A percentile compares a stretch with the other conserved stretches of the same genome.
Conservation (phyloP, 352 stramenopile species). For the Globisporangium carolinianum region DNA sequence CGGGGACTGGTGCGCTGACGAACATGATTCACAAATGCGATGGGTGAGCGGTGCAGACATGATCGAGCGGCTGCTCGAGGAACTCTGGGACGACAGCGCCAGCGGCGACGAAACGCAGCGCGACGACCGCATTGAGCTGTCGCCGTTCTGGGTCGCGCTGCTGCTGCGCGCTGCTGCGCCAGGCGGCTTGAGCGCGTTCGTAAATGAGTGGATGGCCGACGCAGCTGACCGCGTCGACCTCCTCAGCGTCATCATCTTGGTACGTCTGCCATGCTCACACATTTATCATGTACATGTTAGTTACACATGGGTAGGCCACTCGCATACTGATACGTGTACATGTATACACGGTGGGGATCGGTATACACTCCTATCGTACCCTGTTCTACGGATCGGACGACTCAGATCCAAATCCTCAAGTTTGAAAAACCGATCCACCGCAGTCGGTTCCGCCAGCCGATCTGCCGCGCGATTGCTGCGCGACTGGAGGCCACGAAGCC, state of each 20-base stretch:
- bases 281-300: too few relatives aligned
- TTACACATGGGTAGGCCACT: too few relatives aligned
- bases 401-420: conserved; percentile 33
- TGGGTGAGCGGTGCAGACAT: conserved; percentile 16
- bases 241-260: conserved; percentile 44
- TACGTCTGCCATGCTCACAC: conserved; percentile 7
- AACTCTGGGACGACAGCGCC: conserved; percentile 20
- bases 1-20: neutral
- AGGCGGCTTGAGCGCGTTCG: conserved; percentile 19
- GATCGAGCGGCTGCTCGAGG: conserved; percentile 24
- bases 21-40: too few relatives aligned
- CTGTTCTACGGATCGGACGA: too few relatives aligned
- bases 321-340: too few relatives aligned
- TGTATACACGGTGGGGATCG: too few relatives aligned
- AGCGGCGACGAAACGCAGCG: neutral
- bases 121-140: conserved; percentile 19
- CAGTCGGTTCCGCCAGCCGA: conserved; percentile 39
- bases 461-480: conserved; percentile 22
- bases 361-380: too few relatives aligned
- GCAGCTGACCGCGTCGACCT: conserved; percentile 18
- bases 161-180: neutral
- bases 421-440: conserved; percentile 57
- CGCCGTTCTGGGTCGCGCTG: conserved; percentile 14
- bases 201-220: conserved; percentile 8
- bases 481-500: conserved; percentile 7